These are phyloP conservation scores for Rhizophora mangle DNA, from an alignment of 345 rosid genomes.

Conservation along the genomic window DNA sequence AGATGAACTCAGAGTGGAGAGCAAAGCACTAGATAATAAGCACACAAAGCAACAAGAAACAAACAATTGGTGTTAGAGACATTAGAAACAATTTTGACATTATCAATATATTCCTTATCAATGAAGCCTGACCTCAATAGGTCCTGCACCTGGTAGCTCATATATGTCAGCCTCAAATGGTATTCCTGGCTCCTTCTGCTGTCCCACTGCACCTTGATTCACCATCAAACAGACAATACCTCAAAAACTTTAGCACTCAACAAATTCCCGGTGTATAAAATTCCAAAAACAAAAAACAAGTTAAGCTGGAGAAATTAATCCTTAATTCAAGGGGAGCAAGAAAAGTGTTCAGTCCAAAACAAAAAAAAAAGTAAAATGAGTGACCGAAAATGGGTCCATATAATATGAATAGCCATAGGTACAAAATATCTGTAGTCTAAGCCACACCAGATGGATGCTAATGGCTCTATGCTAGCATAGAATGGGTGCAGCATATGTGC, in stretches of 20 bases:
- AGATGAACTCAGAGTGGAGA: background rate
- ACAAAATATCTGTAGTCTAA: background rate
- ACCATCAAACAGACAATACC: conserved; percentile 15
- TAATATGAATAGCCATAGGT: conserved; percentile 1
- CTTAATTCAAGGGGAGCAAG: background rate
- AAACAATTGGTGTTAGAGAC: background rate
- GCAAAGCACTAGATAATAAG: background rate
- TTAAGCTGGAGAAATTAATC: background rate
- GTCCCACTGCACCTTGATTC: conserved; percentile 47
- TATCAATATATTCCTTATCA: background rate
- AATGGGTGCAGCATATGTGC: too few relatives aligned
- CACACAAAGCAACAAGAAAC: background rate
- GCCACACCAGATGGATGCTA: too few relatives aligned
- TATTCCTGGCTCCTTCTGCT: conserved; percentile 41
- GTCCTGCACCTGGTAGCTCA: conserved; percentile 49
- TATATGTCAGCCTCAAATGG: conserved; percentile 52
- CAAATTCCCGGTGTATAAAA: background rate
- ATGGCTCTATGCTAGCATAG: too few relatives aligned
- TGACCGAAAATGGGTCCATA: background rate
- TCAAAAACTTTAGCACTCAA: conserved; percentile 6
- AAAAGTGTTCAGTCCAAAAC: background rate
- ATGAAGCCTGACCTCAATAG: conserved; percentile 45
- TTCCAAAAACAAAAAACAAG: background rate
- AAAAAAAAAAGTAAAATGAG: background rate
- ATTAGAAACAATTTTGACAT: background rate